Evolutionary conservation across 2,329 filamentous ascomycete species (phyloP).

Genomic region (Phialophora chinensis): DNA sequence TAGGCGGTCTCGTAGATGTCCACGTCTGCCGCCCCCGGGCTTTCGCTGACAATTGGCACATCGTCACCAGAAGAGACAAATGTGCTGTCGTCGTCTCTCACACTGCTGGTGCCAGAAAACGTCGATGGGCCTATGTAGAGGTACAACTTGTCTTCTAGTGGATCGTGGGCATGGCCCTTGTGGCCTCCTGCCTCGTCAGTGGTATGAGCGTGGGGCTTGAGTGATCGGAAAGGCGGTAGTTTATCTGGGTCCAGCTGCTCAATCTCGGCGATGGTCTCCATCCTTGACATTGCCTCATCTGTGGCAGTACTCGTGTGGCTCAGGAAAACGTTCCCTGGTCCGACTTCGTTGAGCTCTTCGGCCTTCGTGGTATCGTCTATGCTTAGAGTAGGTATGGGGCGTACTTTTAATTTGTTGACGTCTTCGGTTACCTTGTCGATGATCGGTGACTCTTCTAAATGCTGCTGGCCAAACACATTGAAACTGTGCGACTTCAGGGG

Average conservation of each 20-base stretch:
- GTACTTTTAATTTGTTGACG: conserved; percentile 18
- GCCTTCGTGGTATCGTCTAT: conserved; percentile 30
- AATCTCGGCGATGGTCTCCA: conserved; percentile 21
- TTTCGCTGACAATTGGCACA: conserved; percentile 72
- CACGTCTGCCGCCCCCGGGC: conserved; percentile 80
- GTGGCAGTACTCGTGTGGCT: conserved; percentile 30
- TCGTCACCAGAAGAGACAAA: conserved; percentile 41
- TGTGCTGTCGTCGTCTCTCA: conserved; percentile 46
- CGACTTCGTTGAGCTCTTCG: conserved; percentile 3
- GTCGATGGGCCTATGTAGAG: conserved; percentile 74
- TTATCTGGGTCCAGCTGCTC: conserved; percentile 31
- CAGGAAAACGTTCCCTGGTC: not conserved
- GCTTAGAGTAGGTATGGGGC: conserved; percentile 28
- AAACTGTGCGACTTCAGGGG: conserved; percentile 56
- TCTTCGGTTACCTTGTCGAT: conserved; percentile 58
- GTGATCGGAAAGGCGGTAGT: conserved; percentile 38
- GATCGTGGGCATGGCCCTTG: conserved; percentile 68
- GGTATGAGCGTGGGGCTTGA: conserved; percentile 31
- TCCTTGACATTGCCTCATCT: conserved; percentile 27
- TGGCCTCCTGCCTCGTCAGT: conserved; percentile 37
- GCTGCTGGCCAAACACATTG: conserved; percentile 58
- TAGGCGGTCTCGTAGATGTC: conserved; percentile 91
- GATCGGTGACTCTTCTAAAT: conserved; percentile 57
- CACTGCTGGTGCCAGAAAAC: conserved; percentile 54
- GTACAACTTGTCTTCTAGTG: conserved; percentile 69